Base-by-base conservation (phyloP, 176 grass and related monocot genomes). In the Triticum timopheevii region DNA sequence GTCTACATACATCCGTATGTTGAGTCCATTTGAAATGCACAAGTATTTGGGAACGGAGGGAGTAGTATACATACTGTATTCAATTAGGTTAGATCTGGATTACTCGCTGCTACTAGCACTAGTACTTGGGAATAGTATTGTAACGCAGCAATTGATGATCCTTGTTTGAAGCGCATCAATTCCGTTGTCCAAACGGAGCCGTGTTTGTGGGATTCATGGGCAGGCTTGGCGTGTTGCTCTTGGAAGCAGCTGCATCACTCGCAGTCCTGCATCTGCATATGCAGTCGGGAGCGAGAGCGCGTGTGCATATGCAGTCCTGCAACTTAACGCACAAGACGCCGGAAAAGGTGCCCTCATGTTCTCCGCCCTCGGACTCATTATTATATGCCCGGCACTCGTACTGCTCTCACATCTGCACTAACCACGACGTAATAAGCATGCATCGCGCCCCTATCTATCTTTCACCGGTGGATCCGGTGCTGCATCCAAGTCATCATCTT, bases 251-350 rank as follows among this genome's bases (percentile, higher is more conserved):
- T 22, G 47, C 44, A 76, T 76, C 1, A 76, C 73, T 75, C 6
- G 6, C 72, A 76, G 73, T 30, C 24, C 44, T 47, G 44, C 44
- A 47, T 47, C 50, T 52, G 73, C 71, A 74, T 45, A 54, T 16
- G 67, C 67, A n/a, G 76, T 13, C 22, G 66, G 28, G 4, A 15
- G 44, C 9, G 39, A 78, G 62, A 61, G 64, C 23, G 81, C 30
- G 52, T 24, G 77, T 61, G 88, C 9, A 6, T 16, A 28, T 4
- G 69, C 28, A 28, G 28, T 31, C 2, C 2, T 22, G 81, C 85
- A 88, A 36, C 36, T 72, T 80, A 50, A 84, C 89, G 89, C 89
- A 76, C 89, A 81, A 85, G 86, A 13, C 90, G 90, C 86, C 90
- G 90, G 62, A 77, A 87, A 91, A 81, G 86, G 86, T 44, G 82